These are phyloP conservation scores for Nitzschia putrida DNA, from an alignment of 108 stramenopile genomes.

Conservation along the genomic window DNA sequence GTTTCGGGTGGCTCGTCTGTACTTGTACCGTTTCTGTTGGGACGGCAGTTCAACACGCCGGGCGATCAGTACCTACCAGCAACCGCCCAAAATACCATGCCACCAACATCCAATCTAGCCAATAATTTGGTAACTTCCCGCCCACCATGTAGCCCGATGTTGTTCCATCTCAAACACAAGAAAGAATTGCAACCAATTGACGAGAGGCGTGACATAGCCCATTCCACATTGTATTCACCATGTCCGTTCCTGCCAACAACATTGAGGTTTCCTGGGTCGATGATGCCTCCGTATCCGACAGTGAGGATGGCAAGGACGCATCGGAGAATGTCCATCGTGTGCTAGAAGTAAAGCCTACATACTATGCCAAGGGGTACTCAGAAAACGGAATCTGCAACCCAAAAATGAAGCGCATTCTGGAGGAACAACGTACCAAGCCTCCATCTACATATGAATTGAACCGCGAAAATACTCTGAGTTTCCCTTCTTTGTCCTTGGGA, in stretches of 20 bases:
- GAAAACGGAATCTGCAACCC: background rate
- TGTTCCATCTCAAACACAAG: too few species aligned
- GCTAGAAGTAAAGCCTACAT: background rate
- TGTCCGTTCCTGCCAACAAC: background rate
- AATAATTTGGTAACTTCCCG: too few species aligned
- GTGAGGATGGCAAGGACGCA: background rate
- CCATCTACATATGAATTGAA: background rate
- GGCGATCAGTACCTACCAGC: too few species aligned
- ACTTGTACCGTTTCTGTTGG: too few species aligned
- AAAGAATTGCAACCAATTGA: too few species aligned
- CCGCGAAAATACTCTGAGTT: background rate
- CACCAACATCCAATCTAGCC: too few species aligned
- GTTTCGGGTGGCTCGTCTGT: too few species aligned
- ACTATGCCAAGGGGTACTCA: background rate
- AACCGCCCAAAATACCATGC: too few species aligned
- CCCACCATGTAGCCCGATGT: too few species aligned
- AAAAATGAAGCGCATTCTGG: background rate
- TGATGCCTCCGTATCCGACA: background rate
- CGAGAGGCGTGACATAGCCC: too few species aligned
- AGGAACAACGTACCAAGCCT: background rate
- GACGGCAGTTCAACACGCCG: too few species aligned
- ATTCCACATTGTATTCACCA: too few species aligned
- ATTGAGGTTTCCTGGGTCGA: background rate
- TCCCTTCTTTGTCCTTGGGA: background rate
- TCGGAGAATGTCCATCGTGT: background rate